Percentiles rank a stretch among this genome's conserved stretches.
phyloP scores from a whole-genome alignment of 495 filamentous ascomycete genomes.

The Mycothermus thermophilus region DNA sequence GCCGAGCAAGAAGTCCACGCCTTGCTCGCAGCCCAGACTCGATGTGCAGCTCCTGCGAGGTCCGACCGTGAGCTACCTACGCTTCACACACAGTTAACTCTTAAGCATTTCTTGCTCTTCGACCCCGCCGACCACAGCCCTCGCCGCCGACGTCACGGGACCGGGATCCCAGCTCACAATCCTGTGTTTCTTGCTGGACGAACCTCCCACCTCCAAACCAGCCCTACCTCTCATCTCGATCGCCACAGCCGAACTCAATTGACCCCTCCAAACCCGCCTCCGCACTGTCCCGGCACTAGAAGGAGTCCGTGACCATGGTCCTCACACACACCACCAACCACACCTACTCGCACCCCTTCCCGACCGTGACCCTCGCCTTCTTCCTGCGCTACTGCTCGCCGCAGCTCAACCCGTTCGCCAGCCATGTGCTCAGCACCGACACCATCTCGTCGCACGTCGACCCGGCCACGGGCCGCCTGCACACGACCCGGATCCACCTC shows the following conservation, averaged over 20 bases:
- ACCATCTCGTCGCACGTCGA: constrained; percentile 82
- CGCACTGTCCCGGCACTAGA: background rate
- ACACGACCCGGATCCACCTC: constrained; percentile 80
- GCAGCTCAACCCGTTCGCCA: constrained; percentile 72
- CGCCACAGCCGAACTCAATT: background rate
- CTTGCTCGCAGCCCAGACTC: constrained; percentile 5
- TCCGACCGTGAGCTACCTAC: constrained; percentile 14
- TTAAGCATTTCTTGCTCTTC: background rate
- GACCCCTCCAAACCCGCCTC: background rate
- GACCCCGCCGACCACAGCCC: constrained; percentile 1
- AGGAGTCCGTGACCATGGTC: constrained; percentile 26
- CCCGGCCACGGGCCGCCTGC: constrained; percentile 59
- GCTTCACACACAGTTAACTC: constrained; percentile 12
- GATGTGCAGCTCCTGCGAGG: constrained; percentile 11
- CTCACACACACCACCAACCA: constrained; percentile 62
- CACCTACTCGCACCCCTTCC: constrained; percentile 83
- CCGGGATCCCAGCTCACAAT: constrained; percentile 10
- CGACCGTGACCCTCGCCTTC: constrained; percentile 86
- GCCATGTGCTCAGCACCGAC: constrained; percentile 91
- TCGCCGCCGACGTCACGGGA: constrained; percentile 5
- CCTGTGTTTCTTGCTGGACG: too few species aligned
- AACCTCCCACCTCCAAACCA: background rate
- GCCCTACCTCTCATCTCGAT: background rate
- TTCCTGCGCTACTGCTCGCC: constrained; percentile 86
- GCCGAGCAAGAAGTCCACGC: constrained; percentile 3